Conservation (phyloP, 202 grass and related monocot species). For the Hordeum pubiflorum region DNA sequence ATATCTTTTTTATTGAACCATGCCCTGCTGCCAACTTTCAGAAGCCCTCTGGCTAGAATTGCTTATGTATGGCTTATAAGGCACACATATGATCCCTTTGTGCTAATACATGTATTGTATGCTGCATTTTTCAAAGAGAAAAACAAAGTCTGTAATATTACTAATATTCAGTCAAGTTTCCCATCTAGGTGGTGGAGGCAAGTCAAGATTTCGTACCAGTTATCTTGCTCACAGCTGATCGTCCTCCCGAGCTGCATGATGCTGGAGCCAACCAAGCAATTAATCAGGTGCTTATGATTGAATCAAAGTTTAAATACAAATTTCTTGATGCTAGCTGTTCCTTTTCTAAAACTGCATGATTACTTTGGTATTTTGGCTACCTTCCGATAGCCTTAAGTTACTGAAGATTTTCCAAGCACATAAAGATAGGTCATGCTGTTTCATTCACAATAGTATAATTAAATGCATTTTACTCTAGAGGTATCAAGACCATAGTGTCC, state of each 20-base stretch:
- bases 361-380: neutral
- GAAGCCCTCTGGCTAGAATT: neutral
- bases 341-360: neutral
- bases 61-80: conserved; percentile 3
- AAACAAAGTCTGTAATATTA: neutral
- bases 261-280: conserved; percentile 87
- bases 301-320: conserved; percentile 25
- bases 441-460: neutral
- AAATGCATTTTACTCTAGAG: conserved; percentile 6
- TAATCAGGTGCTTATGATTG: conserved; percentile 56
- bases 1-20: neutral
- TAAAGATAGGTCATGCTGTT: neutral
- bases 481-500: neutral
- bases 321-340: neutral
- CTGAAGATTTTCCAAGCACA: neutral
- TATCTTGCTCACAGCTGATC: conserved; percentile 84
- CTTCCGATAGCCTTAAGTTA: neutral
- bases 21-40: neutral
- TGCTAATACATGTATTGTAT: neutral
- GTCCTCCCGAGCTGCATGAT: conserved; percentile 88
- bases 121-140: neutral
- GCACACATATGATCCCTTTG: conserved; percentile 7
- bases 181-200: conserved; percentile 81
- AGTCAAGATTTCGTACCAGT: conserved; percentile 80
- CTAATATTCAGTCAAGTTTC: conserved; percentile 25